Percentiles rank a stretch among this genome's conserved stretches.
These are phyloP conservation scores for Nannizziopsis barbatae DNA, from an alignment of 2,329 filamentous ascomycete species.

Conservation along the genomic window DNA sequence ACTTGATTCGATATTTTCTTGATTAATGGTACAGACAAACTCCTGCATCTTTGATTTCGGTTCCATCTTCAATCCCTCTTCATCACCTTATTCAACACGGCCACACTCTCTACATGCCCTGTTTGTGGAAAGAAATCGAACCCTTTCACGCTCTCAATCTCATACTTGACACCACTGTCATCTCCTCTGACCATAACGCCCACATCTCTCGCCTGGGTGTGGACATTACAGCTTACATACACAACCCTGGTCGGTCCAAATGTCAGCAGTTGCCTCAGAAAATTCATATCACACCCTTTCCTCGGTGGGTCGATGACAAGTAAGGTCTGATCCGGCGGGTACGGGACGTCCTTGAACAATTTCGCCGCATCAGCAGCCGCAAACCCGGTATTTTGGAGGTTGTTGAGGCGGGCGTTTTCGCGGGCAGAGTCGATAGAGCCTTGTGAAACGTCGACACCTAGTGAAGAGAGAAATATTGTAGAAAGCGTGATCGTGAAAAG, in stretches of 20 bases:
- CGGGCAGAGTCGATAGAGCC: conserved; percentile 68
- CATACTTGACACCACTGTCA: conserved; percentile 47
- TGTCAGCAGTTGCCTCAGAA: conserved; percentile 65
- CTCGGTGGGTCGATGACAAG: conserved; percentile 95
- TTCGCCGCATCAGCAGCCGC: conserved; percentile 76
- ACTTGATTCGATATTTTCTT: too few species aligned
- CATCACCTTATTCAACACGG: conserved; percentile 41
- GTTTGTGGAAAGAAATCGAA: conserved; percentile 97
- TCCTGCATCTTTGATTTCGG: not conserved
- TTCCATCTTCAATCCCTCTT: conserved; percentile 2
- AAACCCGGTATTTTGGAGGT: conserved; percentile 66
- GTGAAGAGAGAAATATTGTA: conserved; percentile 62
- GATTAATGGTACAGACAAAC: too few species aligned
- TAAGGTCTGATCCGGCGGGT: conserved; percentile 68
- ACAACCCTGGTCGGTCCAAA: conserved; percentile 72
- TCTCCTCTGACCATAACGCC: conserved; percentile 69
- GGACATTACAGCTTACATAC: conserved; percentile 96
- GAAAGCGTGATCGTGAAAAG: conserved; percentile 95
- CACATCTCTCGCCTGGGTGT: conserved; percentile 90
- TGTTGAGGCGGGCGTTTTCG: conserved; percentile 67
- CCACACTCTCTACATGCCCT: conserved; percentile 55
- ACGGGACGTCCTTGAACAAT: conserved; percentile 66
- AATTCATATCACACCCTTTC: conserved; percentile 82
- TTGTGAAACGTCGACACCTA: conserved; percentile 81
- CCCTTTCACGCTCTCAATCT: conserved; percentile 79